These are phyloP conservation scores for Penicillium longicatenatum DNA, from an alignment of 495 filamentous ascomycete species.

Conservation along the genomic window DNA sequence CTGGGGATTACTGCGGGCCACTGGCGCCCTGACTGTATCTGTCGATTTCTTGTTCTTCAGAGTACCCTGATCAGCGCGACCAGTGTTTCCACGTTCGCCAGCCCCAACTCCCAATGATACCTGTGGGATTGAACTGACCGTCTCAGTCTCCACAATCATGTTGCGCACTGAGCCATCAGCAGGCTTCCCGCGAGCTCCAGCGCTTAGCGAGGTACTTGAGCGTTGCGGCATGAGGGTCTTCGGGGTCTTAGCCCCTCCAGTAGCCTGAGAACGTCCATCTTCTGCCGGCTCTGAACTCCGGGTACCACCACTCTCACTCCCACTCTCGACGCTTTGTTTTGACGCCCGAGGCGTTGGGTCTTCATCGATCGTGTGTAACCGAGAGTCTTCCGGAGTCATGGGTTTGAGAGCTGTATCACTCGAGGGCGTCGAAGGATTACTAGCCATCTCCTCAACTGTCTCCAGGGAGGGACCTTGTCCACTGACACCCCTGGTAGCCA, in stretches of 20 bases:
- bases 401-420: constrained; percentile 46
- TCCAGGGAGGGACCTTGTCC: constrained; percentile 73
- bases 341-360: constrained; percentile 38
- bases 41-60: constrained; percentile 84
- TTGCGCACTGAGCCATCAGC: constrained; percentile 78
- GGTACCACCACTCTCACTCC: constrained; percentile 53
- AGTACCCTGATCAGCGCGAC: constrained; percentile 64
- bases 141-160: constrained; percentile 99
- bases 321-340: constrained; percentile 44
- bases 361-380: constrained; percentile 44
- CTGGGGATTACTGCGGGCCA: constrained; percentile 66
- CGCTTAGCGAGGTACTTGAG: constrained; percentile 52
- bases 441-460: constrained; percentile 87
- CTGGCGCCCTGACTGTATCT: constrained; percentile 91
- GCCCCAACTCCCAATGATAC: constrained; percentile 73
- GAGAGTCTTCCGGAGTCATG: constrained; percentile 32
- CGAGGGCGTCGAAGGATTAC: constrained; percentile 73
- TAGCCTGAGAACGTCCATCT: constrained; percentile 33
- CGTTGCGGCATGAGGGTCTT: constrained; percentile 47
- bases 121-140: constrained; percentile 87
- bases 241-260: constrained; percentile 24
- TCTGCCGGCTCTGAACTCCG: constrained; percentile 45
- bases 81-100: constrained; percentile 57
- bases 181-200: constrained; percentile 55
- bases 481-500: constrained; percentile 60